These are phyloP conservation scores for Cercospora janseana DNA, from an alignment of 2,329 filamentous ascomycete genomes.

Conservation along the genomic window DNA sequence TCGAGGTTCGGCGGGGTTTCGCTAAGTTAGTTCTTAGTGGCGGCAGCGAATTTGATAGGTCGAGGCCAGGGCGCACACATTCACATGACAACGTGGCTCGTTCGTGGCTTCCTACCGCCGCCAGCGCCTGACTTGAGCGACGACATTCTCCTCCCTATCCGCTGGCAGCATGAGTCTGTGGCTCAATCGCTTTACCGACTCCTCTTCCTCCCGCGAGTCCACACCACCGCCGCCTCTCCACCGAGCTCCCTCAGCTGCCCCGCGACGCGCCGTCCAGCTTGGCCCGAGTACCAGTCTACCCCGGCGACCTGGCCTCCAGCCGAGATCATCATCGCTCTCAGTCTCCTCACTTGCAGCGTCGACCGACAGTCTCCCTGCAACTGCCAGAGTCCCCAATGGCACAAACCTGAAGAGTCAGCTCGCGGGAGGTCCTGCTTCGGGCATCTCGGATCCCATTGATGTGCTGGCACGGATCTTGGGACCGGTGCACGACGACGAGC, in stretches of 20 bases:
- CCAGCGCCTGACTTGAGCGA: background rate
- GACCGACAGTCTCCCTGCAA: slow-evolving; percentile 68
- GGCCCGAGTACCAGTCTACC: slow-evolving; percentile 64
- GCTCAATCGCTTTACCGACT: slow-evolving; percentile 72
- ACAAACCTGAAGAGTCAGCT: slow-evolving; percentile 62
- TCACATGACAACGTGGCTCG: background rate
- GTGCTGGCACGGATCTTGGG: slow-evolving; percentile 64
- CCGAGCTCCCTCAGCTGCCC: slow-evolving; percentile 70
- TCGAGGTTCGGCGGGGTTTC: background rate
- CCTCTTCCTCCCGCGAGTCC: slow-evolving; percentile 50
- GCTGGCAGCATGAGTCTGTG: slow-evolving; percentile 61
- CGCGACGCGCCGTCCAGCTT: slow-evolving; percentile 65
- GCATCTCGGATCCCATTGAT: slow-evolving; percentile 67
- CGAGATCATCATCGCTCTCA: slow-evolving; percentile 75
- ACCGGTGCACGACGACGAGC: slow-evolving; percentile 24
- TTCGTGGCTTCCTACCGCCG: background rate
- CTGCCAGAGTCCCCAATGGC: slow-evolving; percentile 64
- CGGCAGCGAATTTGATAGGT: slow-evolving; percentile 1
- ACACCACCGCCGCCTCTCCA: slow-evolving; percentile 62
- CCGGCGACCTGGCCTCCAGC: slow-evolving; percentile 64
- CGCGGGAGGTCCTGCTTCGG: slow-evolving; percentile 49
- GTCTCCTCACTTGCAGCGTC: slow-evolving; percentile 73
- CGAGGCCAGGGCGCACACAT: background rate
- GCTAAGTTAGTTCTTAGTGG: slow-evolving; percentile 1
- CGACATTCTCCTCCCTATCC: background rate